Conservation (phyloP, 2,329 filamentous ascomycete genomes). For the Phaeoacremonium minimum region DNA sequence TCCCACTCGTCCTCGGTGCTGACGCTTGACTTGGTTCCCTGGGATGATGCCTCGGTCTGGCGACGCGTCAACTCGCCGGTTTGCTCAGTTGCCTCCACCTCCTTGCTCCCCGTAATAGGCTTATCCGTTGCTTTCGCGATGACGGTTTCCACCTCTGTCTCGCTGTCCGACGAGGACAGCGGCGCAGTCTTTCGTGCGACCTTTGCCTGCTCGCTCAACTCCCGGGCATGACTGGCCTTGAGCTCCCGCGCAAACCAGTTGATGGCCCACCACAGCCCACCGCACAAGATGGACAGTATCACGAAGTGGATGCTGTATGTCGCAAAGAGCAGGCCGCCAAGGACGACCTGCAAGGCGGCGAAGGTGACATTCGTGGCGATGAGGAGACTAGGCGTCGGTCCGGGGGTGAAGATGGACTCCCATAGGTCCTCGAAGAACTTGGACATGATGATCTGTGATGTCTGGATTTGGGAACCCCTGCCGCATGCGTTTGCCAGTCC, state of each 20-base stretch:
- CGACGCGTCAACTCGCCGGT: constrained; percentile 45
- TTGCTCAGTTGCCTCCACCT: constrained; percentile 36
- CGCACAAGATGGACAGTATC: constrained; percentile 74
- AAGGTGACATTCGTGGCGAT: constrained; percentile 89
- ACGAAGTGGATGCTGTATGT: constrained; percentile 89
- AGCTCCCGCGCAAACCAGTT: constrained; percentile 90
- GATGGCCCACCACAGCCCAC: constrained; percentile 84
- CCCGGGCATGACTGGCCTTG: constrained; percentile 37
- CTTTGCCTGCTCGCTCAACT: constrained; percentile 35
- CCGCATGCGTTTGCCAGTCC: too few species aligned
- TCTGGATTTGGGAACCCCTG: too few species aligned
- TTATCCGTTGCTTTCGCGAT: constrained; percentile 12
- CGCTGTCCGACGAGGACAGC: constrained; percentile 35
- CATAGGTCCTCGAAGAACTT: constrained; percentile 72
- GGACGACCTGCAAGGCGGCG: constrained; percentile 74
- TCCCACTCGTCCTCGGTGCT: constrained; percentile 98
- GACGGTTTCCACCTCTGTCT: constrained; percentile 46
- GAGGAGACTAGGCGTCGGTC: constrained; percentile 81
- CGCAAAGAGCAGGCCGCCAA: constrained; percentile 69
- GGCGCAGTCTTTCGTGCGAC: constrained; percentile 28
- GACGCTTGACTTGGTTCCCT: constrained; percentile 48
- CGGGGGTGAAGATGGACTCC: constrained; percentile 90
- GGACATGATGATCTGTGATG: constrained; percentile 38
- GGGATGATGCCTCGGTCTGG: constrained; percentile 24
- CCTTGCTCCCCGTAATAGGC: constrained; percentile 28